Conservation (phyloP, 371 early-diverging fungal genomes). For the Basidiobolus meristosporus region DNA sequence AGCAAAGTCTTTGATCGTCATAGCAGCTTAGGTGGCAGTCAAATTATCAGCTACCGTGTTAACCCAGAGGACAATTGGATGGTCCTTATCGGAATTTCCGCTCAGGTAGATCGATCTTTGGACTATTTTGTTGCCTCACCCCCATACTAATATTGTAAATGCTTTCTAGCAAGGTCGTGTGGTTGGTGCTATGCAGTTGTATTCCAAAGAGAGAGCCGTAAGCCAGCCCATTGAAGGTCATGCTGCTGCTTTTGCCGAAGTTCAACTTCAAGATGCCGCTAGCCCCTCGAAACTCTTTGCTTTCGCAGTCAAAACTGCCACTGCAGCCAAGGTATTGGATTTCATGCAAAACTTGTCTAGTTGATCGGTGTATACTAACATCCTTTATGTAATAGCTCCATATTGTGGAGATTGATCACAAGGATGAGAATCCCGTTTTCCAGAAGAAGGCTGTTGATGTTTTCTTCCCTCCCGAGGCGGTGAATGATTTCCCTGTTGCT, state of each 20-base stretch:
- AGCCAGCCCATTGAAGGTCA: conserved; percentile 94
- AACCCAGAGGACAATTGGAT: conserved; percentile 86
- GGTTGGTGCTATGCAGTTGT: conserved; percentile 90
- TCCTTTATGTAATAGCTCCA: conserved; percentile 45
- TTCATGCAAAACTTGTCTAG: not conserved
- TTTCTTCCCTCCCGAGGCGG: conserved; percentile 88
- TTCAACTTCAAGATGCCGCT: conserved; percentile 56
- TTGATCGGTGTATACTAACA: not conserved
- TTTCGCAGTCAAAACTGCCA: conserved; percentile 74
- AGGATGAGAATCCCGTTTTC: conserved; percentile 75
- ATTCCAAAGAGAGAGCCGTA: conserved; percentile 76
- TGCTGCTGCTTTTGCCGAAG: conserved; percentile 85
- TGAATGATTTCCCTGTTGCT: conserved; percentile 87
- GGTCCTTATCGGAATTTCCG: conserved; percentile 83
- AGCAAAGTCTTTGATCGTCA: conserved; percentile 87
- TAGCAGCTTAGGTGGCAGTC: conserved; percentile 54
- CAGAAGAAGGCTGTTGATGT: conserved; percentile 84
- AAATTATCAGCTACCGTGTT: conserved; percentile 88
- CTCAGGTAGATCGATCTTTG: conserved; percentile 23
- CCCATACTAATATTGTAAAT: not conserved
- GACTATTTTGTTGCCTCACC: not conserved
- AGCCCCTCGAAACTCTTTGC: conserved; percentile 76
- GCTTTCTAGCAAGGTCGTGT: conserved; percentile 52
- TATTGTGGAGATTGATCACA: conserved; percentile 91
- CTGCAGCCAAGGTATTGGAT: conserved; percentile 64